Evolutionary conservation across 169 alveolate genomes (phyloP), one percentile per base, ranked within the genome.

Genomic region (Babesia gibsoni): DNA sequence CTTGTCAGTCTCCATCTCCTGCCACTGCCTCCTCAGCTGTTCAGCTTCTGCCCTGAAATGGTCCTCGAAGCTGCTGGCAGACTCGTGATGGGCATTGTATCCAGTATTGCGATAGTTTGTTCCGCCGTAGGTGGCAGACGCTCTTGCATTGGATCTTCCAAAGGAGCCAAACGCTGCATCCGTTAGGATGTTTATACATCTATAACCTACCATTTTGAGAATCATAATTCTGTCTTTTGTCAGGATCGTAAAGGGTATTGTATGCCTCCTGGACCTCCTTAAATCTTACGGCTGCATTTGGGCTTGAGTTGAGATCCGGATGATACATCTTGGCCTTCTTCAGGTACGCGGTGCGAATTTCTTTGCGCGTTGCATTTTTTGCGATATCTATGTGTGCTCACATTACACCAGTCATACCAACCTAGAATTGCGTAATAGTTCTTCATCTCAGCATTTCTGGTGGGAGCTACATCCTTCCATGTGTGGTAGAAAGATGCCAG

Each of bases 271-370:
- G 92, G 45, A 92, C 89, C 83, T 89, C 92, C 75, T 90, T 92
- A 77, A 92, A 92, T 63, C 90, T 88, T 29, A 89, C 52, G 18
- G 90, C 83, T 29, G 93, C 90, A 33, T 90, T 90, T 30, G 93
- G 89, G 33, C 90, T 88, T 39, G 88, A 68, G 68, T 91, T 89
- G 65, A 90, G 64, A 80, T 95, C 98, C 7, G 98, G 98, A 49
- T 95, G 98, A 65, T 90, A 91, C 78, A 90, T 82, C 73, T 91
- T 92, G 14, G 95, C 97, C 89, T 91, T 90, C 68, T 84, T 84
- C 65, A 94, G 90, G 67, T 91, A 95, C 18, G 97, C 97, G 58
- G 82, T 82, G 73, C 96, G 90, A 46, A 95, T 92, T 66, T 94
- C 94, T 72, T 88, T 83, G 45, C 90, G 82, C 39, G 91, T 82